phyloP scores from a whole-genome alignment of 345 rosid species.

The Citrus reticulata region DNA sequence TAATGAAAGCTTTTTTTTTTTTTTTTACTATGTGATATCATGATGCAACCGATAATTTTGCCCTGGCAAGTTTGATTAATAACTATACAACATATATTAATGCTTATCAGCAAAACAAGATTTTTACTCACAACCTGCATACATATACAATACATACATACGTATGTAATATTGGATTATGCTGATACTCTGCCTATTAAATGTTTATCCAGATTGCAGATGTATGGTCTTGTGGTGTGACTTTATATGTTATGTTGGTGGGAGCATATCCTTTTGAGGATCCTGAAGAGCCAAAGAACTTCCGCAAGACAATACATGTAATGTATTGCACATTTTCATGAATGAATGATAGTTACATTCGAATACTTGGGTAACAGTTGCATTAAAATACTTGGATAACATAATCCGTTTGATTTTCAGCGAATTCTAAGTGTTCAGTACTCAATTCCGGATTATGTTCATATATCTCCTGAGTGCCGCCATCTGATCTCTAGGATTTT shows the following conservation, averaged over 20 bases:
- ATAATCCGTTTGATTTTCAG: conserved; percentile 36
- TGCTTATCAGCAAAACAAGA: not conserved
- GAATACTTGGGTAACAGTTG: conserved; percentile 5
- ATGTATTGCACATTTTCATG: conserved; percentile 7
- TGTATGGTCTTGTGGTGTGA: conserved; percentile 99
- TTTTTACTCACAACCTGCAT: not conserved
- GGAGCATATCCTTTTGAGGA: conserved; percentile 99
- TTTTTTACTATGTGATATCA: not conserved
- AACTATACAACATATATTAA: not conserved
- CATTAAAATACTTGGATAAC: conserved; percentile 4
- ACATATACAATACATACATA: not conserved
- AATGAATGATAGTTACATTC: not conserved
- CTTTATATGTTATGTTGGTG: conserved; percentile 92
- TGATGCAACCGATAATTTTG: not conserved
- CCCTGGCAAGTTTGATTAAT: not conserved
- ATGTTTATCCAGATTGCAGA: conserved; percentile 73
- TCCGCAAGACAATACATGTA: conserved; percentile 88
- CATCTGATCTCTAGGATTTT: conserved; percentile 94
- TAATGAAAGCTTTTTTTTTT: not conserved
- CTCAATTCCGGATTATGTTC: conserved; percentile 90
- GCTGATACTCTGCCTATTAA: not conserved
- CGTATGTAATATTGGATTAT: not conserved
- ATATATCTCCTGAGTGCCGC: conserved; percentile 86
- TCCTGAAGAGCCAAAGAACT: conserved; percentile 95
- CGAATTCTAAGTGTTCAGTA: conserved; percentile 93